These are phyloP conservation scores for Panaeolus papilionaceus DNA, from an alignment of 768 basidiomycete species.

Conservation along the genomic window DNA sequence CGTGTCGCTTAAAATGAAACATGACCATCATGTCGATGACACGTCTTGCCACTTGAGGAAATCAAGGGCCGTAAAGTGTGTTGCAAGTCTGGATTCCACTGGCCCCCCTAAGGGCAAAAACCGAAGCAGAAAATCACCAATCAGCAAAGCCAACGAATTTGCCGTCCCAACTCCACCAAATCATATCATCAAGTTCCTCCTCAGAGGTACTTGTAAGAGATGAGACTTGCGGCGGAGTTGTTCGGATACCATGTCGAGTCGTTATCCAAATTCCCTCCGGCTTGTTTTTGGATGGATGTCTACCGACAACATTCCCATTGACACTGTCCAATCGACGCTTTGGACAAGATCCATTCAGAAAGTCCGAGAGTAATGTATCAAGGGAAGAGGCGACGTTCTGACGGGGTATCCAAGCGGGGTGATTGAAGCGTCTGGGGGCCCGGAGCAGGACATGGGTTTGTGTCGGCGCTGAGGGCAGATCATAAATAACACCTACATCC, in stretches of 20 bases:
- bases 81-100: neutral
- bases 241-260: slow-evolving; percentile 29
- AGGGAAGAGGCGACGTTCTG: slow-evolving; percentile 47
- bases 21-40: neutral
- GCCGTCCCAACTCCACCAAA: slow-evolving; percentile 71
- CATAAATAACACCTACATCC: neutral
- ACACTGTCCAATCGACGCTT: slow-evolving; percentile 16
- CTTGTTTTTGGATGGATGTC: slow-evolving; percentile 30
- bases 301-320: slow-evolving; percentile 14
- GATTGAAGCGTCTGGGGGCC: slow-evolving; percentile 51
- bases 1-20: too few relatives aligned
- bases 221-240: slow-evolving; percentile 15
- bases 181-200: slow-evolving; percentile 49
- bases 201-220: neutral
- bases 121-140: slow-evolving; percentile 40
- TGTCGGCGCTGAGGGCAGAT: slow-evolving; percentile 41
- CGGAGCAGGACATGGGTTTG: slow-evolving; percentile 54
- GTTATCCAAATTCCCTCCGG: slow-evolving; percentile 59
- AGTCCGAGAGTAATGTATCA: slow-evolving; percentile 45
- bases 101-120: neutral
- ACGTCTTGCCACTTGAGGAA: neutral
- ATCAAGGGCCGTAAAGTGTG: neutral
- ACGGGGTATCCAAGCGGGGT: slow-evolving; percentile 53
- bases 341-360: slow-evolving; percentile 41
- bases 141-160: slow-evolving; percentile 58